These are phyloP conservation scores for Talaromyces sp. DNA, from an alignment of 2,329 filamentous ascomycete genomes.

Conservation along the genomic window DNA sequence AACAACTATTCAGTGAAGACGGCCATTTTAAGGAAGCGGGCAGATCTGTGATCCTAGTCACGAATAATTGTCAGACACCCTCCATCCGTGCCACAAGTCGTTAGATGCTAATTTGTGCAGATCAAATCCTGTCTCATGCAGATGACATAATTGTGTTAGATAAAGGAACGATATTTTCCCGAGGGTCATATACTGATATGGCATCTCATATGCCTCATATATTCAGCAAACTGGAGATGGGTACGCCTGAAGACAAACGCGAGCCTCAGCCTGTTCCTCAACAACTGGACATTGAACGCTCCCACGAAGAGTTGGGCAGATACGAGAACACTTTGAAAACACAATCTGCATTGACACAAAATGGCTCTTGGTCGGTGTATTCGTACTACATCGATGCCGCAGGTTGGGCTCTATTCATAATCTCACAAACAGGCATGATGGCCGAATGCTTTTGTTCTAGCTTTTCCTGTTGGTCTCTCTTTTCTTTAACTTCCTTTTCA, in stretches of 20 bases:
- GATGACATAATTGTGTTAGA: slow-evolving; percentile 39
- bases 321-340: neutral
- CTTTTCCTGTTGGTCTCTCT: slow-evolving; percentile 29
- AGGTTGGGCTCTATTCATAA: slow-evolving; percentile 27
- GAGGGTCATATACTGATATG: neutral
- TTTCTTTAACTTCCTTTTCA: neutral
- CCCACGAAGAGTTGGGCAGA: neutral
- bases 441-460: slow-evolving; percentile 35
- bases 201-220: neutral
- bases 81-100: neutral
- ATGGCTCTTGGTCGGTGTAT: slow-evolving; percentile 39
- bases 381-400: slow-evolving; percentile 34
- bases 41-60: neutral
- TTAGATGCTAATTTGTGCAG: neutral
- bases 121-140: slow-evolving; percentile 12
- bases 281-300: neutral
- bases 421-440: slow-evolving; percentile 32
- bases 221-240: neutral
- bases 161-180: neutral
- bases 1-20: neutral
- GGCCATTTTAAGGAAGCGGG: neutral
- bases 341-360: slow-evolving; percentile 12
- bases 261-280: neutral
- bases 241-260: neutral
- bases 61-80: neutral